Evolutionary conservation across 768 basidiomycete genomes (phyloP), one percentile per base, ranked within the genome.

Genomic region (Suillus fuscotomentosus): DNA sequence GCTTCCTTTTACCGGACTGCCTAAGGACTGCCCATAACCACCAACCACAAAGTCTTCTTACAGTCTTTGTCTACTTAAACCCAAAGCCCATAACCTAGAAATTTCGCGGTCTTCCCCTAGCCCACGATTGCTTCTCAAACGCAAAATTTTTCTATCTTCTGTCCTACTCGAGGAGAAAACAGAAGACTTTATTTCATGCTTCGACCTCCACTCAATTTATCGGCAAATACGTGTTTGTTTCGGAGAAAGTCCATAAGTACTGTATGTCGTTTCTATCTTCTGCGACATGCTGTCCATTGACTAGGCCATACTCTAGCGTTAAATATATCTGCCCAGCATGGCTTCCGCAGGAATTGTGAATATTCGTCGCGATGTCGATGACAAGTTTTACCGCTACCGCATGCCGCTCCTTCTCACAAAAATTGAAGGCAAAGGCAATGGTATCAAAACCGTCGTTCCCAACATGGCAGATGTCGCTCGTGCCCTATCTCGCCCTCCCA

Each of bases 401-500:
- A 99, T 99, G 97, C 97, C 97, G 63, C 76, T 95, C 65, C 86
- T 99, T 67, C 84, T 87, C 68, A 97, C 92, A 67, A 99, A 99
- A 83, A 95, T 99, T 42, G 97, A 99, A 81, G 97, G 97, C 72
- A 96, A 95, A 78, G 97, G 97, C 66, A 99, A 99, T 76, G 97
- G 97, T 72, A 99, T 99, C 81, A 99, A 99, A 83, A 99, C 97
- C 54, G 96, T 99, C 73, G 81, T 98, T 61, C 96, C 96, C 22
- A 99, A 99, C 80, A 98, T 99, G 95, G 87, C 94, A 65, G 97
- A 99, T 77, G 91, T 99, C 69, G 94, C 97, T 56, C 90, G 94
- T 68, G 95, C 97, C 53, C 87, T 99, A 69, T 93, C 90, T 72
- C 91, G 97, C 64, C 97, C 97, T 65, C 92, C 97, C 34, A 86